Conservation (phyloP, 176 grass and related monocot species). For the Aechmea fasciata region DNA sequence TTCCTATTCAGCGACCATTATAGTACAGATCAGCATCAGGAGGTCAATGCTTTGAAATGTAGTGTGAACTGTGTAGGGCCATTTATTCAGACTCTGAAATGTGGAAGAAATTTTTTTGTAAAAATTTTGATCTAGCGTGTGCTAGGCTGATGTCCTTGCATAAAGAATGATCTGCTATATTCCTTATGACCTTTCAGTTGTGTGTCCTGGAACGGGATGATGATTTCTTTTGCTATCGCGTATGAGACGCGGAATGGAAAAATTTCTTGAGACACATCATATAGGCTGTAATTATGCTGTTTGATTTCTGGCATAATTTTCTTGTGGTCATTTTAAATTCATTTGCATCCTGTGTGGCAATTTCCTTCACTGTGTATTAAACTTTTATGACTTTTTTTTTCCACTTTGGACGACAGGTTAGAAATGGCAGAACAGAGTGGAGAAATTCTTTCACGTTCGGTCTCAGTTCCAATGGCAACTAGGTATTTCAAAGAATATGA, state of each 20-base stretch:
- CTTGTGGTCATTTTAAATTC: not conserved
- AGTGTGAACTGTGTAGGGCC: too few species aligned
- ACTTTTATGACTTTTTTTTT: not conserved
- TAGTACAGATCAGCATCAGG: not conserved
- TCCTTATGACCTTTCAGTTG: too few species aligned
- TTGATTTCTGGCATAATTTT: not conserved
- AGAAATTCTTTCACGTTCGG: conserved; percentile 52
- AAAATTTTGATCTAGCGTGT: too few species aligned
- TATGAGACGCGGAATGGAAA: not conserved
- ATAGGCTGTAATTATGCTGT: not conserved
- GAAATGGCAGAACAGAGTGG: conserved; percentile 79
- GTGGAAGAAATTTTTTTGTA: too few species aligned
- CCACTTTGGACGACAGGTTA: conserved; percentile 33
- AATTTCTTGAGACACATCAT: not conserved
- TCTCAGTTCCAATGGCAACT: conserved; percentile 50
- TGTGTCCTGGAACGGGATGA: not conserved
- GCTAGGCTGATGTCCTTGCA: too few species aligned
- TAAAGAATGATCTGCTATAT: too few species aligned
- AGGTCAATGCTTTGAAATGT: not conserved
- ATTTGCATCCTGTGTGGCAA: not conserved
- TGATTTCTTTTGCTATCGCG: not conserved
- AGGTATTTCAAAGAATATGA: conserved; percentile 34
- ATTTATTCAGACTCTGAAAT: too few species aligned
- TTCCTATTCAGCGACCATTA: not conserved
- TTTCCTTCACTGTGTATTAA: not conserved